A percentile compares a stretch with the other conserved stretches of the same genome.
Conservation (phyloP, 208 protist genomes). For the Wallacemonas sp. region DNA sequence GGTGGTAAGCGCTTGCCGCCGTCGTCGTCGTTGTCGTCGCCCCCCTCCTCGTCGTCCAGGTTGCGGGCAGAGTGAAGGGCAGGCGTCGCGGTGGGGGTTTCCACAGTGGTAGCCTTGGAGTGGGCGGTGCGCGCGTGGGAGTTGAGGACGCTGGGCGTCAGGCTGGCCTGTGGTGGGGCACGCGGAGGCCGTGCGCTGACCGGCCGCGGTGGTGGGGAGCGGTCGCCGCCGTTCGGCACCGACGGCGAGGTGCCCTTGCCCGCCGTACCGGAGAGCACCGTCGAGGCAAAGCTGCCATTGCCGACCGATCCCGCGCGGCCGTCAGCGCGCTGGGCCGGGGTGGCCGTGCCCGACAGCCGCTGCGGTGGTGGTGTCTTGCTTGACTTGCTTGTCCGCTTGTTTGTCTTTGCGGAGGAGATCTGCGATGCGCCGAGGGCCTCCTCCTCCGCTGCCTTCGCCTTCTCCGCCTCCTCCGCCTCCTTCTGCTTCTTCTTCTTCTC, state of each 20-base stretch:
- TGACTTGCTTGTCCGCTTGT: conserved; percentile 4
- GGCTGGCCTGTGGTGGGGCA: too few relatives aligned
- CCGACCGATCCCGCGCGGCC: neutral
- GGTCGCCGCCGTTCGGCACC: too few relatives aligned
- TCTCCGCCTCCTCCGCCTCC: neutral
- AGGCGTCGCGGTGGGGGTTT: neutral
- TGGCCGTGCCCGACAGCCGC: too few relatives aligned
- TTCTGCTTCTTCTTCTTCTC: conserved; percentile 6
- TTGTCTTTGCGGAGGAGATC: conserved; percentile 3
- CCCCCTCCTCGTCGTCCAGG: conserved; percentile 8
- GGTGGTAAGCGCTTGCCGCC: neutral
- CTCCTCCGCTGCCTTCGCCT: conserved; percentile 4
- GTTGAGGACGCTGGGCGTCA: too few relatives aligned
- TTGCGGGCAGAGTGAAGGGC: conserved; percentile 1
- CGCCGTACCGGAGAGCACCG: neutral
- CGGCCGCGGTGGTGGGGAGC: neutral
- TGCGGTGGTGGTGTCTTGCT: too few relatives aligned
- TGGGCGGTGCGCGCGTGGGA: neutral
- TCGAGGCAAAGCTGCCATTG: neutral
- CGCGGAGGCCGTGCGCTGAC: neutral
- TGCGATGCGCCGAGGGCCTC: neutral
- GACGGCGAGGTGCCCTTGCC: too few relatives aligned
- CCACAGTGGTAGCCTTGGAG: neutral
- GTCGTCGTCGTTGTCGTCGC: conserved; percentile 4
- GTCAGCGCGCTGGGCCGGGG: neutral